Conservation (phyloP, 2,329 filamentous ascomycete species). For the Colletotrichum simmondsii region DNA sequence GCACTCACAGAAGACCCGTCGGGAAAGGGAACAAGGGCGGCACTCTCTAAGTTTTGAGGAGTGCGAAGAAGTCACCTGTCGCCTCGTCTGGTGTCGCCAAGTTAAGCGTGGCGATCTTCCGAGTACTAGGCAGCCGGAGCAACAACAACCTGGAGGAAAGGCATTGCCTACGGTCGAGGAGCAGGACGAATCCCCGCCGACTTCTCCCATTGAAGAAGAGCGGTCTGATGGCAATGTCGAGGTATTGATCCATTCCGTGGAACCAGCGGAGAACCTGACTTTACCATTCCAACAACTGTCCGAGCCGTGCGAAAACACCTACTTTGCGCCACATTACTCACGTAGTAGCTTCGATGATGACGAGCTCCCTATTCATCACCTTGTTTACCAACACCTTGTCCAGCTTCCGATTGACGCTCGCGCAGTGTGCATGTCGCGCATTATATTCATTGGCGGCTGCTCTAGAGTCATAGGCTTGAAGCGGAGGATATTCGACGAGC, state of each 20-base stretch:
- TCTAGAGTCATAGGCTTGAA: conserved; percentile 84
- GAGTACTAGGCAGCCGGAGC: not conserved
- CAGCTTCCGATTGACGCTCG: conserved; percentile 84
- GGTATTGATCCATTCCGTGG: conserved; percentile 59
- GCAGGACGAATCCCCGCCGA: conserved; percentile 57
- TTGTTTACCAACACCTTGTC: conserved; percentile 82
- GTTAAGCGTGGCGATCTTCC: not conserved
- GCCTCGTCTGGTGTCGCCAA: conserved; percentile 80
- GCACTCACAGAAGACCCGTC: conserved; percentile 3
- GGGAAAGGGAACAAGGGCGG: conserved; percentile 39
- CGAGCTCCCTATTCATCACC: conserved; percentile 79
- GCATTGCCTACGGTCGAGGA: conserved; percentile 65
- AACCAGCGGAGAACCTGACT: conserved; percentile 61
- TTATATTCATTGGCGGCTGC: conserved; percentile 86
- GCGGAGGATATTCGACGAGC: conserved; percentile 79
- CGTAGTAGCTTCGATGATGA: conserved; percentile 81
- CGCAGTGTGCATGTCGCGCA: conserved; percentile 86
- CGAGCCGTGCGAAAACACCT: conserved; percentile 78
- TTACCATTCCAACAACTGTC: conserved; percentile 78
- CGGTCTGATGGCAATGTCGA: conserved; percentile 44
- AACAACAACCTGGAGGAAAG: conserved; percentile 42
- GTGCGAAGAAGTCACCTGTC: conserved; percentile 81
- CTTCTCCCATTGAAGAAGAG: conserved; percentile 35
- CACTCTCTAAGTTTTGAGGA: conserved; percentile 75
- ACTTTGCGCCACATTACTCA: conserved; percentile 71